These are phyloP conservation scores for Eustoma russellianum DNA, from an alignment of 257 asterid species.

Conservation along the genomic window DNA sequence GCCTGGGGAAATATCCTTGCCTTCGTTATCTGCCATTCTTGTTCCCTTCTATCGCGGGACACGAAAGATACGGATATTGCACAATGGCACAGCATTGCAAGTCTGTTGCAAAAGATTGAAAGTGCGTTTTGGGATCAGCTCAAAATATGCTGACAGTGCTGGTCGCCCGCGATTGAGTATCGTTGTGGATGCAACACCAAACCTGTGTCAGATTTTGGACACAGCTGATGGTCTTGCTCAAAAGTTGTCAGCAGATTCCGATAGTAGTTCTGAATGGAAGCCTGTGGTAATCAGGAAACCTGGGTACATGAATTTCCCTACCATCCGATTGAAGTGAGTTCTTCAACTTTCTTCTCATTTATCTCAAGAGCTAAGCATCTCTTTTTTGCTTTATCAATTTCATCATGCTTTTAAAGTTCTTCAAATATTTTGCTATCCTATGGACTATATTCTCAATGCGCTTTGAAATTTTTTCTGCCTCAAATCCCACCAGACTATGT, in stretches of 20 bases:
- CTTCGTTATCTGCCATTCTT: slow-evolving; percentile 48
- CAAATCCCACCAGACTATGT: too few relatives aligned
- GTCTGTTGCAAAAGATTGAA: slow-evolving; percentile 44
- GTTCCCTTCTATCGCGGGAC: slow-evolving; percentile 51
- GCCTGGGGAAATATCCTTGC: slow-evolving; percentile 41
- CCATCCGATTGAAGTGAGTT: slow-evolving; percentile 76
- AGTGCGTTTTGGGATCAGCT: slow-evolving; percentile 72
- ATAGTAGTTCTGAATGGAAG: slow-evolving; percentile 84
- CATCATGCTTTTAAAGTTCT: too few relatives aligned
- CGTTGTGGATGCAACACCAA: slow-evolving; percentile 64
- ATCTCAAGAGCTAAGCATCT: too few relatives aligned
- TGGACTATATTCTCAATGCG: too few relatives aligned
- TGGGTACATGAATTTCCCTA: slow-evolving; percentile 62
- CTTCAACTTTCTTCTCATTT: not conserved
- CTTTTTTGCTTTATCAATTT: too few relatives aligned
- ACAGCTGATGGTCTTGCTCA: slow-evolving; percentile 47
- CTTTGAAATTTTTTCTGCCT: too few relatives aligned
- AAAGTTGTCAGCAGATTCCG: slow-evolving; percentile 47
- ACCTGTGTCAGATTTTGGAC: slow-evolving; percentile 53
- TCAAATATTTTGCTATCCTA: too few relatives aligned
- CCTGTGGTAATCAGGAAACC: slow-evolving; percentile 58
- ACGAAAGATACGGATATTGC: slow-evolving; percentile 46
- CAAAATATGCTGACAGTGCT: slow-evolving; percentile 49
- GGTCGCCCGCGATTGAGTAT: slow-evolving; percentile 68
- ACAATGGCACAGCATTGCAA: slow-evolving; percentile 42